Evolutionary conservation across 495 filamentous ascomycete genomes (phyloP).

Genomic region (Aspergillus sclerotioniger): DNA sequence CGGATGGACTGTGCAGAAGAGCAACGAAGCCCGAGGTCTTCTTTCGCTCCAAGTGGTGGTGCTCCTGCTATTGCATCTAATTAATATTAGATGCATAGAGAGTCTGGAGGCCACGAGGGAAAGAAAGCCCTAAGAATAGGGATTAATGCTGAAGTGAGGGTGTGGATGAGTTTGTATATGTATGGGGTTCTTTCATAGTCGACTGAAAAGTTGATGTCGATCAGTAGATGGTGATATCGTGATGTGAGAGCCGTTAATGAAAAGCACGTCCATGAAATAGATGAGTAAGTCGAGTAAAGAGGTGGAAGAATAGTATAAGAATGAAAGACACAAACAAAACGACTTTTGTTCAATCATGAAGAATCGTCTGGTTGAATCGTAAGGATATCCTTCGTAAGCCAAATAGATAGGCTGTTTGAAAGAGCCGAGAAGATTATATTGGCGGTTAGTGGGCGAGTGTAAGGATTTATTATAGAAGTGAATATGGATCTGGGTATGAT

Average conservation of each 20-base stretch:
- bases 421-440: background rate
- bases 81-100: too few species aligned
- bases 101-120: too few species aligned
- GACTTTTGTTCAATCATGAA: constrained; percentile 18
- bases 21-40: too few species aligned
- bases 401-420: background rate
- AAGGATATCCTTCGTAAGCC: background rate
- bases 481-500: constrained; percentile 8
- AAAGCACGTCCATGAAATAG: constrained; percentile 1
- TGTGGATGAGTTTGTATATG: too few species aligned
- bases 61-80: too few species aligned
- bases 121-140: too few species aligned
- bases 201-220: background rate
- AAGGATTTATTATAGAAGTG: background rate
- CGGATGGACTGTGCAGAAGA: too few species aligned
- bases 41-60: too few species aligned
- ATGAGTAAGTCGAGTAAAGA: background rate
- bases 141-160: too few species aligned
- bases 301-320: constrained; percentile 10
- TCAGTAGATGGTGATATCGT: too few species aligned
- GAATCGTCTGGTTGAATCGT: constrained; percentile 18
- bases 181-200: background rate
- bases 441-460: background rate
- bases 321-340: constrained; percentile 17
- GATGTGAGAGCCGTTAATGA: constrained; percentile 7